phyloP scores from a whole-genome alignment of 1,139 yeast species.

The Arxiozyma bovina region DNA sequence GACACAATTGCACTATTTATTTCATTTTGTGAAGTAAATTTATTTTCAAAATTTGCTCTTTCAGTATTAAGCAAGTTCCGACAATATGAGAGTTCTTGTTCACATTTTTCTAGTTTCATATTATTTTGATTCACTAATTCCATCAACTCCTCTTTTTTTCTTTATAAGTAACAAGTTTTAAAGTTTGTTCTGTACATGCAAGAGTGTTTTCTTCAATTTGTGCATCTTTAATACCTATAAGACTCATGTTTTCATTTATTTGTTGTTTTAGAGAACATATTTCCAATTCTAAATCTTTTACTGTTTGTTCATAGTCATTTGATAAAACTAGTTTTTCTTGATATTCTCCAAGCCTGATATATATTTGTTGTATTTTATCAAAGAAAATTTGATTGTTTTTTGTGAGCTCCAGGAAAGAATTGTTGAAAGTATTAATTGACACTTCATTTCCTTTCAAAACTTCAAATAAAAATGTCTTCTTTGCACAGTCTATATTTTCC shows the following conservation, averaged over 20 bases:
- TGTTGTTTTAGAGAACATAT: conserved; percentile 17
- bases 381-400: neutral
- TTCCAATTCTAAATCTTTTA: conserved; percentile 10
- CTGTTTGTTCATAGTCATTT: conserved; percentile 7
- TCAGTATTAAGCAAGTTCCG: conserved; percentile 10
- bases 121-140: neutral
- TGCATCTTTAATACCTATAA: conserved; percentile 27
- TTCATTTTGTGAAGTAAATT: conserved; percentile 23
- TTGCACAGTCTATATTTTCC: neutral
- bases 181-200: conserved; percentile 10
- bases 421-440: neutral
- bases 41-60: conserved; percentile 24
- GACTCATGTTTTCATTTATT: conserved; percentile 21
- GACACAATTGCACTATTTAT: conserved; percentile 17
- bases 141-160: conserved; percentile 3
- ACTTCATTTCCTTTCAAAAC: neutral
- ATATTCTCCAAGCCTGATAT: conserved; percentile 4
- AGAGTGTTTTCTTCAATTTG: conserved; percentile 21
- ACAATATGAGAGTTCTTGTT: conserved; percentile 2
- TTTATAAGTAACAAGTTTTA: conserved; percentile 8
- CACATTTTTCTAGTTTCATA: neutral
- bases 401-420: neutral
- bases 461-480: neutral
- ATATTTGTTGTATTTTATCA: neutral
- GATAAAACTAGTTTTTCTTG: conserved; percentile 1